Percentiles rank a stretch among this genome's conserved stretches.
phyloP scores from a whole-genome alignment of 1,284 basidiomycete genomes.

The Papiliotrema nemorosa region DNA sequence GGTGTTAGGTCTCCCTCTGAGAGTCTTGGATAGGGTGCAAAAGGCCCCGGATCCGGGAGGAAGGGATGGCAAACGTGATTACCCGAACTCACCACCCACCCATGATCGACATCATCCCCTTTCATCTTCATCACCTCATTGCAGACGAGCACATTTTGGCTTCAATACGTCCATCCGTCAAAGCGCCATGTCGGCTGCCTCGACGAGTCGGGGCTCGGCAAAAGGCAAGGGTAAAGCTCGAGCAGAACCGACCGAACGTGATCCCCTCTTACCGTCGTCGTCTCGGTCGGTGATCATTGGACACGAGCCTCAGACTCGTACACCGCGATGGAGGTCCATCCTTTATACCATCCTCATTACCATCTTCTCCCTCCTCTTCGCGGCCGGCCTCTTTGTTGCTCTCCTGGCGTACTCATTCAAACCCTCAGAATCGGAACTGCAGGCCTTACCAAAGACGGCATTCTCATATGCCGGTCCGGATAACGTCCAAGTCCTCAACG shows the following conservation, averaged over 20 bases:
- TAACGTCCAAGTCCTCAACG: slow-evolving; percentile 35
- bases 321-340: slow-evolving; percentile 9
- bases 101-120: no score
- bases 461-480: slow-evolving; percentile 30
- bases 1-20: no score
- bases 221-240: slow-evolving; percentile 17
- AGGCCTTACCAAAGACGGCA: slow-evolving; percentile 23
- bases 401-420: slow-evolving; percentile 35
- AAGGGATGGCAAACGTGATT: no score
- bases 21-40: no score
- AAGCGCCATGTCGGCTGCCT: background rate
- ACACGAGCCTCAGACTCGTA: background rate
- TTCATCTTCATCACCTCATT: no score
- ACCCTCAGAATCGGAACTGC: slow-evolving; percentile 28
- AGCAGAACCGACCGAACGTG: slow-evolving; percentile 8
- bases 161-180: no score
- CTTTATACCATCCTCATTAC: slow-evolving; percentile 21
- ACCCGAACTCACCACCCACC: no score
- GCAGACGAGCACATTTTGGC: no score
- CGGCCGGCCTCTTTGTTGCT: slow-evolving; percentile 23
- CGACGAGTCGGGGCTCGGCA: background rate
- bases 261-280: slow-evolving; percentile 14
- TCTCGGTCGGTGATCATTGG: background rate
- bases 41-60: no score
- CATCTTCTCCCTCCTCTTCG: slow-evolving; percentile 25